Percentiles rank a stretch among this genome's conserved stretches.
Conservation (phyloP, 768 basidiomycete species). For the Mycena vulgaris region DNA sequence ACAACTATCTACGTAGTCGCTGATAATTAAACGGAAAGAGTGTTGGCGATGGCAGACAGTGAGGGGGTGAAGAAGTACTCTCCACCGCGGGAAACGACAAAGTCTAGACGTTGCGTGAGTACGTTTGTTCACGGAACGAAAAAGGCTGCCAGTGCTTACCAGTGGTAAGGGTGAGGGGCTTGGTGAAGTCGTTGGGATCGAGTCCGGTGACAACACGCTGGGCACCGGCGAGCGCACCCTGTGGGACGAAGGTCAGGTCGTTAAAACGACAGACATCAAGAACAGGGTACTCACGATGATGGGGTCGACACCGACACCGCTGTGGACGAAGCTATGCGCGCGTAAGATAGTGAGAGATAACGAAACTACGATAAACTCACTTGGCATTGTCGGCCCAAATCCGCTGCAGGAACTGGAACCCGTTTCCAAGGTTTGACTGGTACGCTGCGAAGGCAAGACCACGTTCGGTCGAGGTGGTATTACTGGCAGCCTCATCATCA, state of each 20-base stretch:
- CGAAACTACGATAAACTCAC: too few relatives aligned
- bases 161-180: constrained; percentile 14
- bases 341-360: background rate
- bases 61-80: too few relatives aligned
- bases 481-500: constrained; percentile 19
- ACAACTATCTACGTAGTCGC: too few relatives aligned
- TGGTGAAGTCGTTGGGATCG: constrained; percentile 27
- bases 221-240: constrained; percentile 8
- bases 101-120: constrained; percentile 9
- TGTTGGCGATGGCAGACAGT: constrained; percentile 42
- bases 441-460: constrained; percentile 38
- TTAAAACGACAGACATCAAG: too few relatives aligned
- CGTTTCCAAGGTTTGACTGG: constrained; percentile 35
- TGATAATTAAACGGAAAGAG: constrained; percentile 27
- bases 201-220: constrained; percentile 24
- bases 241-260: too few relatives aligned
- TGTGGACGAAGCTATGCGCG: constrained; percentile 15
- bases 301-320: constrained; percentile 11
- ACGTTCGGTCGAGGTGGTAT: constrained; percentile 23
- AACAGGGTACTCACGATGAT: background rate
- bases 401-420: constrained; percentile 35
- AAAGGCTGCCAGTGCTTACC: constrained; percentile 12
- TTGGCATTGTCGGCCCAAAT: constrained; percentile 31
- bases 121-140: background rate
- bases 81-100: too few relatives aligned